Conservation (phyloP, 139 green algal genomes). For the Gonium pectorale region DNA sequence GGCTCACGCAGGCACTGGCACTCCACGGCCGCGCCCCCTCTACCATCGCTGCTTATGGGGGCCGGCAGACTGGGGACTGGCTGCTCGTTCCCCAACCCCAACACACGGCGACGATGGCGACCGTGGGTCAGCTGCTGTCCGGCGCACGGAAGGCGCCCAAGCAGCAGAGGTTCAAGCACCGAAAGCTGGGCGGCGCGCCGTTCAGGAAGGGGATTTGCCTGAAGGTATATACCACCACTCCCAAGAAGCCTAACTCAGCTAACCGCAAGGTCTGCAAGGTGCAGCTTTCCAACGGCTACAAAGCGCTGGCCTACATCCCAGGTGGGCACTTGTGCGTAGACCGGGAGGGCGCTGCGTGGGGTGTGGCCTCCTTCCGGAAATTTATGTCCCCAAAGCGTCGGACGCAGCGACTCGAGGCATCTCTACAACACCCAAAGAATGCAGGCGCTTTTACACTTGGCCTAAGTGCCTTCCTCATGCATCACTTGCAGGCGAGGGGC, state of each 20-base stretch:
- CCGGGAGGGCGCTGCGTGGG: too few relatives aligned
- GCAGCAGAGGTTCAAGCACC: background rate
- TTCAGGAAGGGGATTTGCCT: constrained; percentile 61
- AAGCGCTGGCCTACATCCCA: constrained; percentile 70
- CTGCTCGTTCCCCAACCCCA: background rate
- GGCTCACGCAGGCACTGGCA: too few relatives aligned
- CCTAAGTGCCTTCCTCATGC: background rate
- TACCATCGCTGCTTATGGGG: too few relatives aligned
- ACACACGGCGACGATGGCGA: constrained; percentile 21
- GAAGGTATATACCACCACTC: constrained; percentile 65
- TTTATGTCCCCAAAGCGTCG: too few relatives aligned
- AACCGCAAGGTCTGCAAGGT: constrained; percentile 69
- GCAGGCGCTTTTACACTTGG: too few relatives aligned
- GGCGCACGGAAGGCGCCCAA: constrained; percentile 5
- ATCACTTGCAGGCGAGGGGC: constrained; percentile 63
- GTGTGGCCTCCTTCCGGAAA: too few relatives aligned
- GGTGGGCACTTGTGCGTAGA: constrained; percentile 43
- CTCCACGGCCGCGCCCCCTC: too few relatives aligned
- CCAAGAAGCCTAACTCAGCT: constrained; percentile 77
- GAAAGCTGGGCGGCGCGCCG: constrained; percentile 51
- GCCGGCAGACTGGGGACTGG: too few relatives aligned
- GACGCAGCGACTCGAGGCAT: too few relatives aligned
- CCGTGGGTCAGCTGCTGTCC: constrained; percentile 8
- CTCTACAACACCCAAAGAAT: too few relatives aligned
- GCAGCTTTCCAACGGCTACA: constrained; percentile 64